Evolutionary conservation across 2,329 filamentous ascomycete species (phyloP).

Genomic region (Neofusicoccum kwambonambiense): DNA sequence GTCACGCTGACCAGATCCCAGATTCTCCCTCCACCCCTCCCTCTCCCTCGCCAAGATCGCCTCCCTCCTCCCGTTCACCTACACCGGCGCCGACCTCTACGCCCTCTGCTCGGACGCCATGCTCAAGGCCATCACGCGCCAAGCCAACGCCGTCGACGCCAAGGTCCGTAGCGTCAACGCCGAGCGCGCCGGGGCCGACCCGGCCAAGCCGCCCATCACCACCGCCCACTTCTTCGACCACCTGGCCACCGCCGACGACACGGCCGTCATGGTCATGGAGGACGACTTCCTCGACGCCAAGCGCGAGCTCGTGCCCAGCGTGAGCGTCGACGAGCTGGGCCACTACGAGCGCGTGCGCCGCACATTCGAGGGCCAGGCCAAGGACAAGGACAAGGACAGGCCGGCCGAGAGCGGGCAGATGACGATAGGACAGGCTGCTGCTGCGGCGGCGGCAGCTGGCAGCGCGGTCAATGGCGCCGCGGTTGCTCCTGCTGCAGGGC

Average conservation of each 20-base stretch:
- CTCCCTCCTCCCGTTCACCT: slow-evolving; percentile 82
- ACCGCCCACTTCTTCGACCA: slow-evolving; percentile 98
- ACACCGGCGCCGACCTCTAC: slow-evolving; percentile 96
- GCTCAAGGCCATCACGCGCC: slow-evolving; percentile 95
- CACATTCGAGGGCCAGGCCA: slow-evolving; percentile 70
- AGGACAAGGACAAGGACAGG: slow-evolving; percentile 47
- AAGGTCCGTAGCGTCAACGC: slow-evolving; percentile 73
- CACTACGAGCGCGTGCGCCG: slow-evolving; percentile 86
- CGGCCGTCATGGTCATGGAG: slow-evolving; percentile 84
- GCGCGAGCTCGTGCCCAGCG: slow-evolving; percentile 84
- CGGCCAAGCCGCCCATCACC: slow-evolving; percentile 55
- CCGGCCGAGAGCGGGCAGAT: slow-evolving; percentile 21
- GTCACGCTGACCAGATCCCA: slow-evolving; percentile 33
- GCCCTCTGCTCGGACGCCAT: slow-evolving; percentile 96
- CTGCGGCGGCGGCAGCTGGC: neutral
- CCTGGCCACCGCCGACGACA: slow-evolving; percentile 75
- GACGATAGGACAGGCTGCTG: neutral
- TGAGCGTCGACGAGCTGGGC: slow-evolving; percentile 84
- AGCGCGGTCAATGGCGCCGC: neutral
- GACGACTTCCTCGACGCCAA: slow-evolving; percentile 82
- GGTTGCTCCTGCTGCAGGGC: neutral
- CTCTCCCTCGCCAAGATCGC: slow-evolving; percentile 76
- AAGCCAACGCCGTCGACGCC: slow-evolving; percentile 77
- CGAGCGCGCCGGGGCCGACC: slow-evolving; percentile 24
- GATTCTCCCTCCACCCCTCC: slow-evolving; percentile 79